Percentiles rank a stretch among this genome's conserved stretches.
phyloP scores from a whole-genome alignment of 202 grass and related monocot species.

The Carex arenaria region DNA sequence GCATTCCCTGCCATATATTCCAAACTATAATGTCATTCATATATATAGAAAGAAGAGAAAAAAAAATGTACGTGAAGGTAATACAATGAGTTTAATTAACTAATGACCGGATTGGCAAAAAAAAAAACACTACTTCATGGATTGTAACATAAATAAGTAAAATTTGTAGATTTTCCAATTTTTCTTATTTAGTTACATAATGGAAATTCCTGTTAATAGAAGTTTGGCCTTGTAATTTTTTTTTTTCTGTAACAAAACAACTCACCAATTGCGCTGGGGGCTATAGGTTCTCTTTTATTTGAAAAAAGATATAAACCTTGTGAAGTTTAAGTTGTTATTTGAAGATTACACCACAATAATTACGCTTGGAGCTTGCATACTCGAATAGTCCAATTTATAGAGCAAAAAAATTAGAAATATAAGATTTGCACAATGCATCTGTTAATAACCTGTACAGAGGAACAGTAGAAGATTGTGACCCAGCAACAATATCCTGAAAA shows the following conservation, averaged over 20 bases:
- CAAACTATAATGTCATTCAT: not conserved
- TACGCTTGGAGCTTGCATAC: not conserved
- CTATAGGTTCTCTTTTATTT: too few relatives aligned
- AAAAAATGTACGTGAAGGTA: not conserved
- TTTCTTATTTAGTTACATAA: not conserved
- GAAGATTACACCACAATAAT: not conserved
- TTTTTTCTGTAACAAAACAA: too few relatives aligned
- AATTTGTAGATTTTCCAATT: not conserved
- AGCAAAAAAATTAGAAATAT: not conserved
- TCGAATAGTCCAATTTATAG: not conserved
- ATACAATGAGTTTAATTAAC: not conserved
- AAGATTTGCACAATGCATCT: not conserved
- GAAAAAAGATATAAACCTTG: not conserved
- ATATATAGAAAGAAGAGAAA: not conserved
- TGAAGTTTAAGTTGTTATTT: not conserved
- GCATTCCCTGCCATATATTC: slow-evolving; percentile 45
- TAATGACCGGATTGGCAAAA: not conserved
- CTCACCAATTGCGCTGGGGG: too few relatives aligned
- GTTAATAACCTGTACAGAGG: slow-evolving; percentile 49
- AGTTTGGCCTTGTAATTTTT: not conserved
- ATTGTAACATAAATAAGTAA: not conserved
- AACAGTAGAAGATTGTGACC: slow-evolving; percentile 33
- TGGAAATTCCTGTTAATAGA: not conserved
- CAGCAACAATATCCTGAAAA: slow-evolving; percentile 41
- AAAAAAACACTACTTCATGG: too few relatives aligned